Base-by-base conservation (phyloP, 73 alveolate species). In the Symbiodinium pilosum region DNA sequence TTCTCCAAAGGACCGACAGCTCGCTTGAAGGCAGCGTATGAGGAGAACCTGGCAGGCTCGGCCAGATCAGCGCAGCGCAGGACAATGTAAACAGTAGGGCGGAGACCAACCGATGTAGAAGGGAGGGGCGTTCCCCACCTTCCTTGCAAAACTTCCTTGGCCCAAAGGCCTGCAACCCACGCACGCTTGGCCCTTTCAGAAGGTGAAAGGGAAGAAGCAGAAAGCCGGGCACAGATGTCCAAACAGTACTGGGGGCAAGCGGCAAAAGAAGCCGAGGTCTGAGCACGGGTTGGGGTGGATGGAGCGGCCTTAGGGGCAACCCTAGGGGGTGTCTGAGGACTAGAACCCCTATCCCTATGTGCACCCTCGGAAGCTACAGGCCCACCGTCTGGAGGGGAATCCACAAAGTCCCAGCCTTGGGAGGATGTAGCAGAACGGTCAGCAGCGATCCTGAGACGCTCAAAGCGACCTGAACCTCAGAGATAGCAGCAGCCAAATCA, bases 91-190 rank as follows among this genome's bases (percentile, higher is more conserved):
- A 86, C 83, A 1, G 83, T 0, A 6, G 81, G 81, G 56, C 83
- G 0, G 28, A 32, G 47, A 30, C 21, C 3, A 26, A 86, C 24
- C 41, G 59, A 20, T 0, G 43, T 39, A 24, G 41, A 51, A 0
- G 93, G 51, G 2, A 69, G 83, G 14, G 93, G 93, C 3, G 59
- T 86, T 0, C 51, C 54, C 28, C 59, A 28, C 52, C 51, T 3
- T 14, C 83, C 93, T 52, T 86, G 83, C 21, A 44, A 1, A 1
- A 73, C 64, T 16, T 69, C 93, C 5, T 36, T 7, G 36, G 93
- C 93, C 93, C 93, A 86, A 26, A 7, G 4, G 12, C 93, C 93
- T 1, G 93, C 93, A 0, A 16, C 40, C 93, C 93, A 86, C 1
- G 93, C 93, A 12, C 93, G 81, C 14, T 28, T 34, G 21, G 93